Evolutionary conservation across 148 eudicot genomes (phyloP).

Genomic region (Arbutus unedo): DNA sequence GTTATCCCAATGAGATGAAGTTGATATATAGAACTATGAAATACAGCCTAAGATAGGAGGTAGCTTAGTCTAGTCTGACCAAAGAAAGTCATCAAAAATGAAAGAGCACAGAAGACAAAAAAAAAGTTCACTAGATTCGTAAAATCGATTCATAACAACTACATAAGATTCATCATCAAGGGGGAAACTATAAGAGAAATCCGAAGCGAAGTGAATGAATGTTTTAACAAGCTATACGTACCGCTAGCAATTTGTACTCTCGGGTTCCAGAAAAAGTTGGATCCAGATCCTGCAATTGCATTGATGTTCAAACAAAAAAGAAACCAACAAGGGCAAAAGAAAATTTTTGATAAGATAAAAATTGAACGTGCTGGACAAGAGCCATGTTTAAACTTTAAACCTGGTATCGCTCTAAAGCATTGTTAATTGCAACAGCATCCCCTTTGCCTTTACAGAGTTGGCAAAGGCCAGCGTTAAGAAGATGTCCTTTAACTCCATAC

Average conservation of each 20-base stretch:
- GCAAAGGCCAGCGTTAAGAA: conserved; percentile 84
- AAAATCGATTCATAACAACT: background rate
- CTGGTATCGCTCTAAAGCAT: conserved; percentile 68
- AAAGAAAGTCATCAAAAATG: conserved; percentile 4
- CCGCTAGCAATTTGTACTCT: conserved; percentile 46
- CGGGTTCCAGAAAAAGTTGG: conserved; percentile 55
- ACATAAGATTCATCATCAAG: background rate
- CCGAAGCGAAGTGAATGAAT: background rate
- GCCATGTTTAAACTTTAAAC: conserved; percentile 35
- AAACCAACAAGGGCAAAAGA: background rate
- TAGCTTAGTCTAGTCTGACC: background rate
- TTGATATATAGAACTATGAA: background rate
- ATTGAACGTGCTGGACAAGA: background rate
- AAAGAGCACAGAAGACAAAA: background rate
- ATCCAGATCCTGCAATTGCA: conserved; percentile 48
- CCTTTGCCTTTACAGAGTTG: conserved; percentile 76
- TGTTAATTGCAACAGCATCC: conserved; percentile 52
- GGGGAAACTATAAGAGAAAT: background rate
- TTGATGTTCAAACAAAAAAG: background rate
- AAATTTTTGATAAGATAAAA: background rate
- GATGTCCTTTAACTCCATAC: conserved; percentile 78
- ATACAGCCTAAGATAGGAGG: background rate
- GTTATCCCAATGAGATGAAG: background rate
- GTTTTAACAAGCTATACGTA: conserved; percentile 20
- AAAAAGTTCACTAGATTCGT: background rate